Base-by-base conservation (phyloP, 2,329 filamentous ascomycete genomes). In the Botrytis fragariae region DNA sequence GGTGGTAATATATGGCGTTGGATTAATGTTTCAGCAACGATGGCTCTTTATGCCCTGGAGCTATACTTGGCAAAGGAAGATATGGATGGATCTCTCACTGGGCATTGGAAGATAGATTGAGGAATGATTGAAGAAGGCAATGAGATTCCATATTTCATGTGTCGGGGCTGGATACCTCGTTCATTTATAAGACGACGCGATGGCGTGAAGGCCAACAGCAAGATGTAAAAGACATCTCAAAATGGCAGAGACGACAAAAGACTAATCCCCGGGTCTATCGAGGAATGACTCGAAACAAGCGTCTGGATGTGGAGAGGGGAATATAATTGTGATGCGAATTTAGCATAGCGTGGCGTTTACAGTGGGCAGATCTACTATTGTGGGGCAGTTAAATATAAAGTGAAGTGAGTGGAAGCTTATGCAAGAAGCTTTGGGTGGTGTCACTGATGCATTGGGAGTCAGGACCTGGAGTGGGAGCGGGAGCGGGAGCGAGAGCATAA, bases 81-180 rank as follows among this genome's bases (percentile, higher is more conserved):
- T 79, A 88, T 93, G 67, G 93, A 97, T 78, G 87, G 88, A 45
- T 86, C 88, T 44, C 82, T 94, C 73, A 90, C 90, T 5, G 89
- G 89, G 57, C 95, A 98, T 82, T 98, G 95, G 95, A 98, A 98
- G 85, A 92, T 91, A 35, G 95, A 98, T 82, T 97, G 86, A 92
- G 75, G 63, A 42, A 65, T 57, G 39, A 37, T n/a, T 57, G 42
- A 64, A 64, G 35, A 39, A 44, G 69, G 44, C 69, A 65, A 48
- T 51, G 59, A 67, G 61, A 64, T 39, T 48, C n/a, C 25, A 48
- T 54, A 73, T 71, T 67, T 73, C 60, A 62, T 67, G 29, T 72
- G 69, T 72, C 69, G 35, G 64, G 65, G 48, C 48, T 68, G 65
- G 32, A 51, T 54, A 45, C 65, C 65, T 65, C 65, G 25, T 35